phyloP scores from a whole-genome alignment of 768 basidiomycete genomes.

The Phaeolepiota aurea region DNA sequence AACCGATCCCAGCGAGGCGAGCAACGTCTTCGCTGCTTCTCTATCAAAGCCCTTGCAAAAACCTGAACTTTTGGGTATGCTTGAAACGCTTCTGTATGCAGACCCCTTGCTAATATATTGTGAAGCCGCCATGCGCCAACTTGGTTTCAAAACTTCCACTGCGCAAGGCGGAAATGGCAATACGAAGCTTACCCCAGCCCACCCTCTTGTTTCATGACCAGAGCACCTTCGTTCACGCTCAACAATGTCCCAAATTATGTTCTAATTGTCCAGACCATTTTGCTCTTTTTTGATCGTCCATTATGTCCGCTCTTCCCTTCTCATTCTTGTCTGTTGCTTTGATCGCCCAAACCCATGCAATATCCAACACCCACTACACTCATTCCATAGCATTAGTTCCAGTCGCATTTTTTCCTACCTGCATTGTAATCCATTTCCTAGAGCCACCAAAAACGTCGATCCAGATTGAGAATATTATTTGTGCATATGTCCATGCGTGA shows the following conservation, averaged over 20 bases:
- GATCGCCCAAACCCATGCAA: no score
- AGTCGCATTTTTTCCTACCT: no score
- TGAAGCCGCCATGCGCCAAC: constrained; percentile 62
- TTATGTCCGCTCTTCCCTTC: constrained; percentile 19
- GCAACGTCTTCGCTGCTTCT: constrained; percentile 70
- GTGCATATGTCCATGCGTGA: no score
- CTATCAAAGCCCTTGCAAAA: constrained; percentile 88
- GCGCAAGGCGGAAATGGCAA: constrained; percentile 46
- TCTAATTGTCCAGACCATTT: not conserved
- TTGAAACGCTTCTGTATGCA: not conserved
- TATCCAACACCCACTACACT: no score
- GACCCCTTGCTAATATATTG: constrained; percentile 5
- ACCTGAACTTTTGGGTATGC: constrained; percentile 59
- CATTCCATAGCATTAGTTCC: no score
- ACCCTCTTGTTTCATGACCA: constrained; percentile 26
- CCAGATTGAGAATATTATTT: no score
- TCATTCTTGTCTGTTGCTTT: no score
- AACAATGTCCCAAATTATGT: constrained; percentile 11
- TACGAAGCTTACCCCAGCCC: constrained; percentile 42
- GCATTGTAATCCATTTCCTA: no score
- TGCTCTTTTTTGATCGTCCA: constrained; percentile 11
- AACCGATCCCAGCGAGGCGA: constrained; percentile 52
- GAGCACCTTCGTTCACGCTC: constrained; percentile 12
- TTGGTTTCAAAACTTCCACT: constrained; percentile 86
- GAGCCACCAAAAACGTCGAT: no score